Evolutionary conservation across 108 stramenopile species (phyloP), one percentile per base, ranked within the genome.

Genomic region (Nannochloropsis salina): DNA sequence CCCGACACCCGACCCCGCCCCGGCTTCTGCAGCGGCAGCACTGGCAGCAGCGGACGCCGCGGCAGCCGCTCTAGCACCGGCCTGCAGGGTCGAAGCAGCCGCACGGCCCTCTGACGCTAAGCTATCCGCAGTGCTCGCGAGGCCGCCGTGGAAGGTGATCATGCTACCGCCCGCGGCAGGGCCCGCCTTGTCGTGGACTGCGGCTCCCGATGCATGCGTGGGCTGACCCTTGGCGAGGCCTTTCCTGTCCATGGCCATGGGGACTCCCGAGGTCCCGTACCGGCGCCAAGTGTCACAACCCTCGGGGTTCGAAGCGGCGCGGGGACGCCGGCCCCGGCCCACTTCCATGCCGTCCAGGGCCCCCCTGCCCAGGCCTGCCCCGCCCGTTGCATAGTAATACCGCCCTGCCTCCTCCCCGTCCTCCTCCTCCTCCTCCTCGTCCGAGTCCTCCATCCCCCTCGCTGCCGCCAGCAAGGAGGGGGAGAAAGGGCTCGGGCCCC

Each of bases 141-240:
- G 84, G 84, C 79, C 10, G 85, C 44, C 9, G 44, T 86, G 31
- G 80, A 80, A 20, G 85, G 79, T n/a, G 43, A 44, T 9, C 42
- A 85, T 41, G 81, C 31, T 81, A 10, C 21, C 21, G 81, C 81
- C n/a, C 20, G 61, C 12, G 61, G 61, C 31, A 31, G 31, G 31
- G 31, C 31, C 31, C 31, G 31, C 31, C 31, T 31, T 31, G 31
- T 31, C 31, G 31, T 31, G 31, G 31, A 31, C 31, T 1, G 31
- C 31, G 31, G 31, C 31, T 31, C 31, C 31, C 1, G 31, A 31
- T 31, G 31, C 31, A 31, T 31, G 31, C 31, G 31, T 31, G 31
- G 31, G 31, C 31, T 31, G 31, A 31, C 31, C 31, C 31, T 31
- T 31, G 31, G 31, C 31, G 31, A 31, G 31, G 31, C 31, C 31